Percentiles rank a stretch among this genome's conserved stretches.
phyloP scores from a whole-genome alignment of 164 flowering plant genomes.

The Nelumbo lutea region DNA sequence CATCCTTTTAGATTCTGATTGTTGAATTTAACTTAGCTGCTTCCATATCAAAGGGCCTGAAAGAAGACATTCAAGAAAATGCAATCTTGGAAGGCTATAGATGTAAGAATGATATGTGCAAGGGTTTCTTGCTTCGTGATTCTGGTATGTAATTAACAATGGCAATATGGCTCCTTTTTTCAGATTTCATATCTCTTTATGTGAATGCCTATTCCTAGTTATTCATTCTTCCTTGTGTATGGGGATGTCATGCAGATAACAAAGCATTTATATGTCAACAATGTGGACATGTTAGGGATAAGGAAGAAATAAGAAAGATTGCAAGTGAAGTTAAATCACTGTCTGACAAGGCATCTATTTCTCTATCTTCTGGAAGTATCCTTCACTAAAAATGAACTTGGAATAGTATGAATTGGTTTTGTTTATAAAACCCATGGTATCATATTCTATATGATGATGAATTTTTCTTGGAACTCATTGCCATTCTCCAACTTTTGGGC shows the following conservation, averaged over 20 bases:
- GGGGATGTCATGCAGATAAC: slow-evolving; percentile 41
- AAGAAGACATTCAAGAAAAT: slow-evolving; percentile 78
- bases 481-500: too few species aligned
- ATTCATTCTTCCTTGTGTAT: background rate
- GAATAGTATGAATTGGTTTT: background rate
- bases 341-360: slow-evolving; percentile 43
- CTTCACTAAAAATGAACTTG: slow-evolving; percentile 14
- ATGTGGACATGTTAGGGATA: slow-evolving; percentile 67
- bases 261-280: slow-evolving; percentile 71
- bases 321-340: slow-evolving; percentile 44
- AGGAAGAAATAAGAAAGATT: slow-evolving; percentile 51
- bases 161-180: background rate
- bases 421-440: background rate
- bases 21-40: slow-evolving; percentile 9
- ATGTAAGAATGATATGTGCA: slow-evolving; percentile 56
- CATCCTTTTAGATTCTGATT: slow-evolving; percentile 1
- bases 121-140: slow-evolving; percentile 73
- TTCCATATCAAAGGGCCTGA: slow-evolving; percentile 49
- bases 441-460: background rate
- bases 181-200: slow-evolving; percentile 1
- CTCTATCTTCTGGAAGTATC: slow-evolving; percentile 61
- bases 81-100: slow-evolving; percentile 85
- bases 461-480: background rate
- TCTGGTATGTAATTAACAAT: slow-evolving; percentile 46
- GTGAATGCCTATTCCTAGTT: background rate